phyloP scores from a whole-genome alignment of 495 filamentous ascomycete species.

The Glarea lozoyensis region DNA sequence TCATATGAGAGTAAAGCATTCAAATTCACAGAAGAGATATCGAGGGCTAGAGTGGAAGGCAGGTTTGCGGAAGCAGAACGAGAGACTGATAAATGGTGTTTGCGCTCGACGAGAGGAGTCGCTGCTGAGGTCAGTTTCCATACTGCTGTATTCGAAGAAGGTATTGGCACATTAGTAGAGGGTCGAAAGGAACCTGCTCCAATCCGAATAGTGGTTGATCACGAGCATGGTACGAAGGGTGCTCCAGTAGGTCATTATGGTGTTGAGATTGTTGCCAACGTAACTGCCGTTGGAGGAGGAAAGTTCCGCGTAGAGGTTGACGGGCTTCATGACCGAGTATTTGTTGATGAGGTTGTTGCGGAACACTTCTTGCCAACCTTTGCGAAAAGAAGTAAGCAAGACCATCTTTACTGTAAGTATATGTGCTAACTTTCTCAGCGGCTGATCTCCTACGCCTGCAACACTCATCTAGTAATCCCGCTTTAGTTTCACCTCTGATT shows the following conservation, averaged over 20 bases:
- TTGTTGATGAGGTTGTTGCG: conserved; percentile 56
- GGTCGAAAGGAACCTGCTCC: conserved; percentile 48
- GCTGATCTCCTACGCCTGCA: conserved; percentile 59
- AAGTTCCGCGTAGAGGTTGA: conserved; percentile 53
- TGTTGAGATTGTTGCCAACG: conserved; percentile 53
- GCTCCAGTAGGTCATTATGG: conserved; percentile 57
- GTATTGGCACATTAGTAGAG: conserved; percentile 38
- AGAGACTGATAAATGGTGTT: conserved; percentile 69
- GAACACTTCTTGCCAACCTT: conserved; percentile 63
- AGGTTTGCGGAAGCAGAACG: conserved; percentile 71
- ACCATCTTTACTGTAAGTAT: neutral
- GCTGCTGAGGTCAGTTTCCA: conserved; percentile 57
- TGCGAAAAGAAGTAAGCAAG: conserved; percentile 53
- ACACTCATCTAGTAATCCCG: conserved; percentile 57
- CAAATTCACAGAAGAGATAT: conserved; percentile 76
- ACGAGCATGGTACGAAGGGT: conserved; percentile 45
- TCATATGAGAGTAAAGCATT: conserved; percentile 71
- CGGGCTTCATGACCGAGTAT: conserved; percentile 50
- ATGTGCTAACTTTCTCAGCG: conserved; percentile 29
- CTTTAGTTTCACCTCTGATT: conserved; percentile 53
- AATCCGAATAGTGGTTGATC: conserved; percentile 53
- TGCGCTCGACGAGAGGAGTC: conserved; percentile 53
- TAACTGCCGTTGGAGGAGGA: conserved; percentile 31
- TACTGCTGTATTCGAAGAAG: conserved; percentile 70
- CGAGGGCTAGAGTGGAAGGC: conserved; percentile 77